Base-by-base conservation (phyloP, 169 alveolate genomes). In the Prorocentrum cordatum region DNA sequence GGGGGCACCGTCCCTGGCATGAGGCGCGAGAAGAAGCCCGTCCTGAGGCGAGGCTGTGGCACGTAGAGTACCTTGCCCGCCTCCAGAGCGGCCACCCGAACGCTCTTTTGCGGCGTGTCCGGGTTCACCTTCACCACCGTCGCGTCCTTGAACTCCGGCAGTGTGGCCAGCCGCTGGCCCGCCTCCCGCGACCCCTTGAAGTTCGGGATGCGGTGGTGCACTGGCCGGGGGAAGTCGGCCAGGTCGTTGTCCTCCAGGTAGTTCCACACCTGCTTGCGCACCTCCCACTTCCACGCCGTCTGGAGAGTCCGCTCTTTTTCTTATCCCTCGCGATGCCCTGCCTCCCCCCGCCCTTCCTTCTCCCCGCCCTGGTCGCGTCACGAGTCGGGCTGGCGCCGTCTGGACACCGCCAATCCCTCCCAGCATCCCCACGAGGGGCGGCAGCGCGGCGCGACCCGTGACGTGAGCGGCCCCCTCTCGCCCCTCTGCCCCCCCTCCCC, bases 121-220 rank as follows among this genome's bases (percentile, higher is more conserved):
- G 92, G 92, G 85, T 85, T 85, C 68, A 85, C 92, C 59, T 83
- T 83, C 67, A 83, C 91, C 42, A 83, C 71, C 42, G 45, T 62
- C 50, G 91, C 91, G 33, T 47, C 64, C 29, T 24, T 42, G 61
- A 83, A 83, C 82, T 67, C 91, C 27, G 91, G 91, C 33, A 83
- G 58, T 45, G 58, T 72, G 0, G 80, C 82, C 24, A 83, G 32
- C 29, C 70, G 75, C 61, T 83, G 70, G 5, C 77, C 91, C 1
- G 91, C 91, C 27, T 45, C 45, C 18, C 59, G 73, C 20, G 91
- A 68, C 7, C 62, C 83, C 45, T 35, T 31, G 73, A 83, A 83
- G 38, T 83, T 83, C 10, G 91, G 91, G 54, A 83, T 83, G 47
- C 91, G 91, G 47, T 83, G 91, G 35, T 68, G 91, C 20, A 83